Conservation (phyloP, 2,329 filamentous ascomycete genomes). For the Hawksworthiomyces lignivorus region DNA sequence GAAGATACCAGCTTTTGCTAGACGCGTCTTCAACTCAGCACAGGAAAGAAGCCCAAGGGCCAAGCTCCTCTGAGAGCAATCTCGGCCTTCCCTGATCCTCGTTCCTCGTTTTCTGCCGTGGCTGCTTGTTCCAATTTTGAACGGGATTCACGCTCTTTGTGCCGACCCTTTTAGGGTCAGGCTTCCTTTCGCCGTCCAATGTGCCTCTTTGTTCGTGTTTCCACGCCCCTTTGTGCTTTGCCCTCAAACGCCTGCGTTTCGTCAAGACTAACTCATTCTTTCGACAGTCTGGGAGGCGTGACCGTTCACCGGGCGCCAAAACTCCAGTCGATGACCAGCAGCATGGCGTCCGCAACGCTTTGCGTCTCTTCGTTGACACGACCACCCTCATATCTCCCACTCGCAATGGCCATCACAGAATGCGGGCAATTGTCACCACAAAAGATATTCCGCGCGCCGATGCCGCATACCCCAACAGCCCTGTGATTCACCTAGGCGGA, state of each 20-base stretch:
- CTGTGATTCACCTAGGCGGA: constrained; percentile 36
- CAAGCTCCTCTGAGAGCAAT: too few relatives aligned
- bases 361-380: constrained; percentile 15
- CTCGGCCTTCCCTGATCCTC: too few relatives aligned
- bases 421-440: constrained; percentile 12
- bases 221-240: not conserved
- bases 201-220: constrained; percentile 7
- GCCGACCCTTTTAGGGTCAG: constrained; percentile 9
- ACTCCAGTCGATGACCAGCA: constrained; percentile 1
- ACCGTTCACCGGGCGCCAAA: not conserved
- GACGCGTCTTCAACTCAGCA: too few relatives aligned
- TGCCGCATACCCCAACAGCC: constrained; percentile 11
- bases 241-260: too few relatives aligned
- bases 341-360: constrained; percentile 3
- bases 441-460: constrained; percentile 13
- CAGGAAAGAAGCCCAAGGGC: too few relatives aligned
- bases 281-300: constrained; percentile 1
- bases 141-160: not conserved
- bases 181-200: constrained; percentile 3
- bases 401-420: constrained; percentile 19
- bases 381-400: constrained; percentile 25
- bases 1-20: too few relatives aligned
- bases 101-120: too few relatives aligned
- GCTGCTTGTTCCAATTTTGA: too few relatives aligned
- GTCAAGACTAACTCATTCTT: too few relatives aligned